These are phyloP conservation scores for Flaveria brownii DNA, from an alignment of 129 eudicot genomes.

Conservation along the genomic window DNA sequence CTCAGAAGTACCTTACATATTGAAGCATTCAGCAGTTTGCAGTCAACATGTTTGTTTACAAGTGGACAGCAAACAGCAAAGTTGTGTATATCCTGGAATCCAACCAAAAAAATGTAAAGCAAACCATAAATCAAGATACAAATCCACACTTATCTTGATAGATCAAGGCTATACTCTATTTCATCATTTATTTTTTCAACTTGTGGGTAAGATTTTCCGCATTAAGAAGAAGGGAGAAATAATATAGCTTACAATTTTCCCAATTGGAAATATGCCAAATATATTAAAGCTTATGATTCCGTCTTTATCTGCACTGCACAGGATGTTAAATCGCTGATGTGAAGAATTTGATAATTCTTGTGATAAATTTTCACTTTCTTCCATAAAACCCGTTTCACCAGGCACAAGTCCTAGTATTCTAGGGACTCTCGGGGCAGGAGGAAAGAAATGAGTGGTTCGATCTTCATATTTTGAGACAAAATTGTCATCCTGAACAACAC, in stretches of 20 bases:
- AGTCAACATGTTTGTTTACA: slow-evolving; percentile 38
- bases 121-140: slow-evolving; percentile 11
- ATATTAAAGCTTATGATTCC: slow-evolving; percentile 84
- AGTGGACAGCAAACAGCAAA: slow-evolving; percentile 47
- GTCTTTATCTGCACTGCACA: slow-evolving; percentile 86
- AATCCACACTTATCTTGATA: neutral
- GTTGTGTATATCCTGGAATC: slow-evolving; percentile 64
- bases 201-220: neutral
- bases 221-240: slow-evolving; percentile 15
- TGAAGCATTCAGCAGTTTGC: slow-evolving; percentile 61
- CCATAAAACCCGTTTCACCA: slow-evolving; percentile 85
- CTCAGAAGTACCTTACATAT: slow-evolving; percentile 54
- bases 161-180: slow-evolving; percentile 6
- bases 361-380: slow-evolving; percentile 72
- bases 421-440: slow-evolving; percentile 93
- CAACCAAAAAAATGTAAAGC: slow-evolving; percentile 10
- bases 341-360: slow-evolving; percentile 75
- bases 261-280: slow-evolving; percentile 94
- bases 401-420: slow-evolving; percentile 80
- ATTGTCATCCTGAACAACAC: slow-evolving; percentile 53
- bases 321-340: slow-evolving; percentile 69
- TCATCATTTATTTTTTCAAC: neutral
- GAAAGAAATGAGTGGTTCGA: slow-evolving; percentile 90
- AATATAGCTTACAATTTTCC: slow-evolving; percentile 69
- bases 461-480: slow-evolving; percentile 64